Percentiles rank a stretch among this genome's conserved stretches.
Evolutionary conservation across 768 basidiomycete genomes (phyloP).

Genomic region (Pleurotus salmoneostramineus): DNA sequence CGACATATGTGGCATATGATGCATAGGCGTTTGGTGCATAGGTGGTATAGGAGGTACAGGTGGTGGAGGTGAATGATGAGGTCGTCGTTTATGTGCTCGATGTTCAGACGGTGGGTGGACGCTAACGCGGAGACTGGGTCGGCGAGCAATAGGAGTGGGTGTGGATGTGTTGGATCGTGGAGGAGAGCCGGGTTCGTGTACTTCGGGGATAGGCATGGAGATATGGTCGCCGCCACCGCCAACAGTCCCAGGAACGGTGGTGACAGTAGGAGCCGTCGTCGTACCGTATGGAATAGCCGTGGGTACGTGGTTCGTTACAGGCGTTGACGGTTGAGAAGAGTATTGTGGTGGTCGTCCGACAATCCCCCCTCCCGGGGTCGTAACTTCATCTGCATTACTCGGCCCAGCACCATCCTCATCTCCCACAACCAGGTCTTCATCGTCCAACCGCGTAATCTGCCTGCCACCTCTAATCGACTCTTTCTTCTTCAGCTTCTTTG

Average conservation of each 20-base stretch:
- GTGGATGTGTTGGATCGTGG: neutral
- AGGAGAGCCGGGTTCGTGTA: neutral
- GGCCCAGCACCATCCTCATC: neutral
- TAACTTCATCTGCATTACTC: neutral
- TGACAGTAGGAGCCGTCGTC: neutral
- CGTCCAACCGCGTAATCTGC: neutral
- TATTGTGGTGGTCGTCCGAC: neutral
- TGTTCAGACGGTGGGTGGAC: neutral
- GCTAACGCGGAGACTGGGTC: slow-evolving; percentile 1
- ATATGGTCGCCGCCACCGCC: neutral
- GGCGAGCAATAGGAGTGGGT: neutral
- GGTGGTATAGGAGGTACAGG: neutral
- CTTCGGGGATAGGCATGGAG: slow-evolving; percentile 1
- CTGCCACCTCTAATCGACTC: neutral
- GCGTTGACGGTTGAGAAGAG: neutral
- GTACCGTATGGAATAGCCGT: neutral
- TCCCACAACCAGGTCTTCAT: neutral
- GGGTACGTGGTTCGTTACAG: neutral
- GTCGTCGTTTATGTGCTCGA: neutral
- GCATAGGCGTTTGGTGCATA: neutral
- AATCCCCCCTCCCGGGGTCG: neutral
- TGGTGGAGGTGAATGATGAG: neutral
- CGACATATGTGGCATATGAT: neutral
- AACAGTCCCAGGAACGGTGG: no score
- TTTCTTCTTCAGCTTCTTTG: neutral